Percentiles rank a stretch among this genome's conserved stretches.
Conservation (phyloP, 2,329 filamentous ascomycete genomes). For the Paracoccidioides brasiliensis region DNA sequence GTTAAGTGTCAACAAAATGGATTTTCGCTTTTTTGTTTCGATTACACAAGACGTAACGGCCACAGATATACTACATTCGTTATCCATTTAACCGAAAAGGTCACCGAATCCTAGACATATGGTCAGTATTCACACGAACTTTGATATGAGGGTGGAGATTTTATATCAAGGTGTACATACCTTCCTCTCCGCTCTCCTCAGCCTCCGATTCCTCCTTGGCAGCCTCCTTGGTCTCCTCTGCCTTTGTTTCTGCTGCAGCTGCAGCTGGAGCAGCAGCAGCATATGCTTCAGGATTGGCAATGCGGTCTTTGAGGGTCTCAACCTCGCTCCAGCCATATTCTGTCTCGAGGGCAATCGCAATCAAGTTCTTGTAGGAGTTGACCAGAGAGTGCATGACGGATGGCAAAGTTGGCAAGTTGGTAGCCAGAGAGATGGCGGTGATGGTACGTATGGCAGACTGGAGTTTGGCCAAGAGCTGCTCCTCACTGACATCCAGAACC, state of each 20-base stretch:
- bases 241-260: slow-evolving; percentile 40
- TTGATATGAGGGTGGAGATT: slow-evolving; percentile 10
- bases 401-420: slow-evolving; percentile 91
- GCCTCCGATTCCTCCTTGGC: slow-evolving; percentile 50
- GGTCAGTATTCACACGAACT: slow-evolving; percentile 29
- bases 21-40: slow-evolving; percentile 1
- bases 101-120: slow-evolving; percentile 53
- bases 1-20: slow-evolving; percentile 7
- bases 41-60: slow-evolving; percentile 18
- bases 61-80: slow-evolving; percentile 27
- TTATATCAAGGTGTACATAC: slow-evolving; percentile 20
- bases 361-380: slow-evolving; percentile 91
- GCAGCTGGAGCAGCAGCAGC: slow-evolving; percentile 66
- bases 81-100: slow-evolving; percentile 53
- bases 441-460: slow-evolving; percentile 71
- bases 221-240: slow-evolving; percentile 39
- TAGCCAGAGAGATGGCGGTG: slow-evolving; percentile 76
- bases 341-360: slow-evolving; percentile 73
- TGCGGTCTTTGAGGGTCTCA: slow-evolving; percentile 96
- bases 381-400: slow-evolving; percentile 92
- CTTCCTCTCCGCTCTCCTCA: slow-evolving; percentile 50
- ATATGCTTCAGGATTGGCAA: slow-evolving; percentile 96
- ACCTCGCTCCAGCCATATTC: slow-evolving; percentile 93
- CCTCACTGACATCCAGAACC: slow-evolving; percentile 89
- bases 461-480: slow-evolving; percentile 81